Percentiles rank a stretch among this genome's conserved stretches.
These are phyloP conservation scores for Cordyceps cateniannulata DNA, from an alignment of 2,329 filamentous ascomycete species.

Conservation along the genomic window DNA sequence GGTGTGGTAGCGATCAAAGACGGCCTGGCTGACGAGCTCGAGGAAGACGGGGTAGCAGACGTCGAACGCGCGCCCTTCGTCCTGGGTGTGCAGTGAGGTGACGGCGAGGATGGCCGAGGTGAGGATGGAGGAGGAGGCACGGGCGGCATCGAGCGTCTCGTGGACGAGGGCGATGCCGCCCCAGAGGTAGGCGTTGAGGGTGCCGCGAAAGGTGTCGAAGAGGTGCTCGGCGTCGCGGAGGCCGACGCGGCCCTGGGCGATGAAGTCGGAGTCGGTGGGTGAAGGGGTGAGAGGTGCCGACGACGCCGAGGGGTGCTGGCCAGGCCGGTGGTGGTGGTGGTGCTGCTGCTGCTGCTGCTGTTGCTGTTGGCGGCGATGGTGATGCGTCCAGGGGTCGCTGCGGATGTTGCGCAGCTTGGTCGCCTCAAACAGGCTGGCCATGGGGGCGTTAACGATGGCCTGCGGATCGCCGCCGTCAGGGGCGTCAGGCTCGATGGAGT, in stretches of 20 bases:
- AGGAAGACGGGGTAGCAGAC: conserved; percentile 53
- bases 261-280: conserved; percentile 22
- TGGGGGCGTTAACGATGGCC: conserved; percentile 25
- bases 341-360: not conserved
- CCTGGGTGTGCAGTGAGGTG: conserved; percentile 24
- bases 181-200: conserved; percentile 28
- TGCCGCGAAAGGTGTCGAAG: conserved; percentile 22
- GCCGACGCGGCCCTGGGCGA: conserved; percentile 22
- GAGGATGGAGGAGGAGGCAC: conserved; percentile 24
- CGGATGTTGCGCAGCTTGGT: conserved; percentile 28
- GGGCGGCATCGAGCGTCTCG: conserved; percentile 21
- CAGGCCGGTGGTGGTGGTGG: conserved; percentile 8
- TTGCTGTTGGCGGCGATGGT: conserved; percentile 9
- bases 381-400: conserved; percentile 21
- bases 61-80: conserved; percentile 42
- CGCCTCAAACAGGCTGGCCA: conserved; percentile 27
- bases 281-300: no score
- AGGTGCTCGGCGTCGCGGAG: conserved; percentile 22
- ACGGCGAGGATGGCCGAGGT: conserved; percentile 27
- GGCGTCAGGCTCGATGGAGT: conserved; percentile 21
- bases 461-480: conserved; percentile 20
- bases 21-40: conserved; percentile 48
- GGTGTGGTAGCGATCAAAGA: conserved; percentile 47
- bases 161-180: conserved; percentile 26
- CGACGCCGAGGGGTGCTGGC: not conserved